These are phyloP conservation scores for Tuber indicum DNA, from an alignment of 495 filamentous ascomycete genomes.

Conservation along the genomic window DNA sequence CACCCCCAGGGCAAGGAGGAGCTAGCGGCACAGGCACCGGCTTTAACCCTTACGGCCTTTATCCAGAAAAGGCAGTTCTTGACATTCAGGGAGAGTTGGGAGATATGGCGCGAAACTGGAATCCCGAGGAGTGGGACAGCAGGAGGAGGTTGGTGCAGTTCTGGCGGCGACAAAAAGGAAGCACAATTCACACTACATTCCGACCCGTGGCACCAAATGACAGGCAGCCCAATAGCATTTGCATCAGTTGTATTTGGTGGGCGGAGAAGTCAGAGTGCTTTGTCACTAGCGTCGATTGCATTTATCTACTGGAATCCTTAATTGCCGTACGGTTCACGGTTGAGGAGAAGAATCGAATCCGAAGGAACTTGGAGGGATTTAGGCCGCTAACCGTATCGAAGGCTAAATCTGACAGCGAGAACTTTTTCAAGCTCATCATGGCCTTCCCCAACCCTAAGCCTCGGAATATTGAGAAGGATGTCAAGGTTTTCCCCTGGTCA, in stretches of 20 bases:
- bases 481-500: constrained; percentile 96
- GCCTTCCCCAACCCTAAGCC: constrained; percentile 91
- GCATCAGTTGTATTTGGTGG: constrained; percentile 91
- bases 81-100: constrained; percentile 79
- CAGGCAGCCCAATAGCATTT: constrained; percentile 65
- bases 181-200: constrained; percentile 66
- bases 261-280: constrained; percentile 80
- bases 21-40: constrained; percentile 44
- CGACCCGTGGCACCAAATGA: constrained; percentile 63
- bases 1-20: constrained; percentile 39
- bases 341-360: constrained; percentile 96
- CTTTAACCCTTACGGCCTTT: constrained; percentile 77
- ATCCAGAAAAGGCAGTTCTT: constrained; percentile 77
- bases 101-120: constrained; percentile 74
- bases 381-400: constrained; percentile 86
- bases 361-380: constrained; percentile 89
- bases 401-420: constrained; percentile 79
- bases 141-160: constrained; percentile 82
- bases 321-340: constrained; percentile 78
- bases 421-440: constrained; percentile 99
- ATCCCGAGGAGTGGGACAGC: constrained; percentile 64
- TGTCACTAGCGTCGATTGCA: constrained; percentile 94
- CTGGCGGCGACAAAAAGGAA: constrained; percentile 66
- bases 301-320: constrained; percentile 81
- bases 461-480: constrained; percentile 95